Evolutionary conservation across 768 basidiomycete genomes (phyloP).

Genomic region (Daedaleopsis nitida): DNA sequence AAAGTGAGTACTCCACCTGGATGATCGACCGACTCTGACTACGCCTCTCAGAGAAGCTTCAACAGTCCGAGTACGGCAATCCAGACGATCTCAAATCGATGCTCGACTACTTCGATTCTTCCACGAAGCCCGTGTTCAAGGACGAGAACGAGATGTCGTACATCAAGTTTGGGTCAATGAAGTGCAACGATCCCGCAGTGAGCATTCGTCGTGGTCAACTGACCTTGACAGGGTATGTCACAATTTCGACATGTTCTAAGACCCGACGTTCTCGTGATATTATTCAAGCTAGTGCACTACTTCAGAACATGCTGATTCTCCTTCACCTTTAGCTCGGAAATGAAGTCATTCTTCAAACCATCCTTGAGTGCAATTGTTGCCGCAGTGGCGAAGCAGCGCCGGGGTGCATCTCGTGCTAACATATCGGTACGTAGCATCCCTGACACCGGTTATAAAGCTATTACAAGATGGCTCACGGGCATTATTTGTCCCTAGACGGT

Average conservation of each 20-base stretch:
- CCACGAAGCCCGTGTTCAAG: slow-evolving; percentile 46
- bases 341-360: slow-evolving; percentile 46
- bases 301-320: too few species aligned
- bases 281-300: too few species aligned
- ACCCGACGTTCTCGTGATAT: too few species aligned
- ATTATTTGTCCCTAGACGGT: slow-evolving; percentile 61
- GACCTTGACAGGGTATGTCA: slow-evolving; percentile 36
- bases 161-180: slow-evolving; percentile 43
- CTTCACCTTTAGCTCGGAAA: slow-evolving; percentile 32
- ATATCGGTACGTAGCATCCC: neutral
- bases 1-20: slow-evolving; percentile 25
- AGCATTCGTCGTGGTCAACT: slow-evolving; percentile 43
- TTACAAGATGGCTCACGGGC: too few species aligned
- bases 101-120: slow-evolving; percentile 40
- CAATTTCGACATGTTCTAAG: too few species aligned
- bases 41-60: slow-evolving; percentile 30
- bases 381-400: slow-evolving; percentile 4
- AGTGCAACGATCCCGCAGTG: slow-evolving; percentile 39
- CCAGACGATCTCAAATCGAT: slow-evolving; percentile 30
- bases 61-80: slow-evolving; percentile 26
- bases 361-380: slow-evolving; percentile 42
- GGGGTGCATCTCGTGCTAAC: slow-evolving; percentile 23
- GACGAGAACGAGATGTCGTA: slow-evolving; percentile 40
- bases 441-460: too few species aligned
- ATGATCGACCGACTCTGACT: neutral